These are phyloP conservation scores for Sextonia rubra DNA, from an alignment of 164 flowering plant genomes.

Conservation along the genomic window DNA sequence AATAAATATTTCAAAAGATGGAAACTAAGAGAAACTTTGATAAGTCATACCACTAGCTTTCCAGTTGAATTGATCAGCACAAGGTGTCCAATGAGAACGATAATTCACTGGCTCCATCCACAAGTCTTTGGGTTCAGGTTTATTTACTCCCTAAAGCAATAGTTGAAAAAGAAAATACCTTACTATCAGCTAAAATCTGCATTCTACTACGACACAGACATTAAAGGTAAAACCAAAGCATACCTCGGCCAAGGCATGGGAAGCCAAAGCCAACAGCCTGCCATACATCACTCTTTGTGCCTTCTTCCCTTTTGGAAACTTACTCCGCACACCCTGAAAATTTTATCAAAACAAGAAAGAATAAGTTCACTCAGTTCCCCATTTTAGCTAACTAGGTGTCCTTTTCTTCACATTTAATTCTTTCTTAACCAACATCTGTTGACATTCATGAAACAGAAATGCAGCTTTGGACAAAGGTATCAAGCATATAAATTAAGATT, in stretches of 20 bases:
- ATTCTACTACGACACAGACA: neutral
- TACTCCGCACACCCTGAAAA: slow-evolving; percentile 53
- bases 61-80: slow-evolving; percentile 75
- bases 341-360: neutral
- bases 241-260: slow-evolving; percentile 98
- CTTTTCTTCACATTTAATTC: neutral
- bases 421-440: neutral
- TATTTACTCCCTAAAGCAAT: slow-evolving; percentile 47
- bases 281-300: slow-evolving; percentile 47
- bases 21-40: neutral
- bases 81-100: slow-evolving; percentile 82
- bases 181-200: neutral
- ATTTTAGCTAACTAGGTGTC: neutral
- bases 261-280: slow-evolving; percentile 84
- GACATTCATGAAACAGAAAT: neutral
- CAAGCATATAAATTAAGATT: neutral
- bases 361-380: neutral
- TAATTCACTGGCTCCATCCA: slow-evolving; percentile 75
- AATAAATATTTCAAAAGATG: neutral
- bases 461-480: neutral
- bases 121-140: slow-evolving; percentile 84
- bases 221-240: neutral
- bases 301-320: slow-evolving; percentile 45
- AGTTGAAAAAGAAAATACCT: slow-evolving; percentile 1
- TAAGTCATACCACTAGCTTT: slow-evolving; percentile 55